phyloP scores from a whole-genome alignment of 768 basidiomycete genomes.

The Coprinopsis marcescibilis region DNA sequence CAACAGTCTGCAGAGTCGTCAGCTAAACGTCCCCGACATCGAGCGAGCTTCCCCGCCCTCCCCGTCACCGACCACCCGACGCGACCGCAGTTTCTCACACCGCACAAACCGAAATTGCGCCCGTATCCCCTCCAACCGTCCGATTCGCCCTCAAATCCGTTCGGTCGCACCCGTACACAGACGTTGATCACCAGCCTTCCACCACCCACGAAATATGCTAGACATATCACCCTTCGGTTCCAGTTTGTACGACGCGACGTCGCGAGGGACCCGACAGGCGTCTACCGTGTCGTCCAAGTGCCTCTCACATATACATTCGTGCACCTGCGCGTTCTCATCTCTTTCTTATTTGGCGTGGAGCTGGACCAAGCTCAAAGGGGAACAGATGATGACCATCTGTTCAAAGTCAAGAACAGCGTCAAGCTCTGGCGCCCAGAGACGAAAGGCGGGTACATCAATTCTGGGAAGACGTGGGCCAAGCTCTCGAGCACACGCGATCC shows the following conservation, averaged over 20 bases:
- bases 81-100: constrained; percentile 12
- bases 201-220: constrained; percentile 42
- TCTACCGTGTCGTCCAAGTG: constrained; percentile 63
- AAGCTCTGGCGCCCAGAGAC: constrained; percentile 33
- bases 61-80: too few species aligned
- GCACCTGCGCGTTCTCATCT: constrained; percentile 56
- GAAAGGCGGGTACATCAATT: constrained; percentile 49
- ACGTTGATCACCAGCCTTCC: constrained; percentile 46
- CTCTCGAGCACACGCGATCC: constrained; percentile 51
- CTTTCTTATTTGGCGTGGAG: constrained; percentile 48
- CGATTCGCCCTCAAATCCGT: constrained; percentile 70
- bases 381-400: constrained; percentile 44
- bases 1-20: too few species aligned
- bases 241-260: constrained; percentile 41
- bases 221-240: constrained; percentile 60
- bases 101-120: constrained; percentile 24
- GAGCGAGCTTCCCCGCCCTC: too few species aligned
- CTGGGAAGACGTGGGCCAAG: constrained; percentile 40
- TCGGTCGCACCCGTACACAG: constrained; percentile 33
- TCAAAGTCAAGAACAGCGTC: constrained; percentile 51
- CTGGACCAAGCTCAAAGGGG: constrained; percentile 6
- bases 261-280: constrained; percentile 29
- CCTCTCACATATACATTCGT: constrained; percentile 66
- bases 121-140: constrained; percentile 45
- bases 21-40: too few species aligned